phyloP scores from a whole-genome alignment of 2,329 filamentous ascomycete species.

The Phialocephala subalpina region DNA sequence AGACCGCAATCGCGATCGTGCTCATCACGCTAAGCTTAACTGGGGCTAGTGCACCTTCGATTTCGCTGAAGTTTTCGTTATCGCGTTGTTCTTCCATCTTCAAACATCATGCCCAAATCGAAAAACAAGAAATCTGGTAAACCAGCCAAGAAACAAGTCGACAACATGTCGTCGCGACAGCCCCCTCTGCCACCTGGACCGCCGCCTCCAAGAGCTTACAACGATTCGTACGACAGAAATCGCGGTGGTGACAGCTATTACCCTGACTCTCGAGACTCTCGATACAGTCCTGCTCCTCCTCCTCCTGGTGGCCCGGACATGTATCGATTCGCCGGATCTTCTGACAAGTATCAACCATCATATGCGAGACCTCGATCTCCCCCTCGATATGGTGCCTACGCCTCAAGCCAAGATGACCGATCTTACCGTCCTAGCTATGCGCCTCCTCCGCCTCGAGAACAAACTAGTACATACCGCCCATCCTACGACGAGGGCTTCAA shows the following conservation, averaged over 20 bases:
- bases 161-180: conserved; percentile 39
- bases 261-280: conserved; percentile 19
- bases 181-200: conserved; percentile 39
- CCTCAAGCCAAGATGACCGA: conserved; percentile 18
- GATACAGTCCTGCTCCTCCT: conserved; percentile 17
- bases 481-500: conserved; percentile 33
- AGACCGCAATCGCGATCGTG: neutral
- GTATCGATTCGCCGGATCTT: no score
- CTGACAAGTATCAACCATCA: no score
- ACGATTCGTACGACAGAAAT: conserved; percentile 18
- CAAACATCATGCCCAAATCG: conserved; percentile 12
- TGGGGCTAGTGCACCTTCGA: neutral
- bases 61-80: neutral
- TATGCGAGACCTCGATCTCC: conserved; percentile 29
- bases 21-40: neutral
- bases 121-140: neutral
- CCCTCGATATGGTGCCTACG: conserved; percentile 23
- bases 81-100: neutral
- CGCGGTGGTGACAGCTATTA: conserved; percentile 23
- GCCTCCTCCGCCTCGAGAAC: conserved; percentile 1
- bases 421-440: conserved; percentile 15
- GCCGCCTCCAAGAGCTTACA: conserved; percentile 10
- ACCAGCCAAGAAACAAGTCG: neutral
- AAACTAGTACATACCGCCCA: conserved; percentile 17
- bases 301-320: conserved; percentile 9